phyloP scores from a whole-genome alignment of 192 early-diverging fungal species.

The Bifiguratus adelaidae region DNA sequence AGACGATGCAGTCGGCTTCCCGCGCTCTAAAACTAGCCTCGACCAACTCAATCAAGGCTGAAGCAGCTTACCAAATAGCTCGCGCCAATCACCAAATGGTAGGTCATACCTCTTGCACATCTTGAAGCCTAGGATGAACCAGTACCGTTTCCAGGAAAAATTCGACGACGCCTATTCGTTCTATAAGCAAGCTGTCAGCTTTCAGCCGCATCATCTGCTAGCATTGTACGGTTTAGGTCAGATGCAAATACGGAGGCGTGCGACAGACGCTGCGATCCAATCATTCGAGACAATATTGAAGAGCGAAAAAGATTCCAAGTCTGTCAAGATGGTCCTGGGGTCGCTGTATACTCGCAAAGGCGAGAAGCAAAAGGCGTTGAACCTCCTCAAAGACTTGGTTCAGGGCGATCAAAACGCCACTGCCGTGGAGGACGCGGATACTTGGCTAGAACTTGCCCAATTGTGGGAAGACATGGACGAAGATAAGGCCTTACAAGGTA shows the following conservation, averaged over 20 bases:
- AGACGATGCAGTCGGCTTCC: slow-evolving; percentile 28
- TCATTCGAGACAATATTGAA: slow-evolving; percentile 48
- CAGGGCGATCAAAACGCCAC: slow-evolving; percentile 22
- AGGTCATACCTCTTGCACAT: neutral
- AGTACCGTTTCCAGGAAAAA: slow-evolving; percentile 27
- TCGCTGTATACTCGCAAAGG: slow-evolving; percentile 49
- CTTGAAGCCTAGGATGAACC: neutral
- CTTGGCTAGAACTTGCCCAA: slow-evolving; percentile 55
- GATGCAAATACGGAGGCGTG: slow-evolving; percentile 50
- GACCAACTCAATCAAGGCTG: slow-evolving; percentile 41
- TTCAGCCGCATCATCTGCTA: slow-evolving; percentile 56
- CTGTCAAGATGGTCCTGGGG: slow-evolving; percentile 51
- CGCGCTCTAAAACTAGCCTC: slow-evolving; percentile 28
- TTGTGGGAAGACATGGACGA: slow-evolving; percentile 42
- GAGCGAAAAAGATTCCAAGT: slow-evolving; percentile 46
- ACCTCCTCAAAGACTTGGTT: slow-evolving; percentile 55
- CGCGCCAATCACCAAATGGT: slow-evolving; percentile 40
- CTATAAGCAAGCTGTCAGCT: slow-evolving; percentile 49
- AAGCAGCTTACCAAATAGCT: slow-evolving; percentile 47
- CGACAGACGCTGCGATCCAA: slow-evolving; percentile 23
- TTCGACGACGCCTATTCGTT: slow-evolving; percentile 61
- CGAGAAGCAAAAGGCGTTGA: slow-evolving; percentile 53
- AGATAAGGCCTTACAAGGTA: slow-evolving; percentile 11
- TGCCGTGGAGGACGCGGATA: slow-evolving; percentile 34
- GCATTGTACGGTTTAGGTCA: slow-evolving; percentile 74